Base-by-base conservation (phyloP, 768 basidiomycete species). In the Tricholoma saponaceum region DNA sequence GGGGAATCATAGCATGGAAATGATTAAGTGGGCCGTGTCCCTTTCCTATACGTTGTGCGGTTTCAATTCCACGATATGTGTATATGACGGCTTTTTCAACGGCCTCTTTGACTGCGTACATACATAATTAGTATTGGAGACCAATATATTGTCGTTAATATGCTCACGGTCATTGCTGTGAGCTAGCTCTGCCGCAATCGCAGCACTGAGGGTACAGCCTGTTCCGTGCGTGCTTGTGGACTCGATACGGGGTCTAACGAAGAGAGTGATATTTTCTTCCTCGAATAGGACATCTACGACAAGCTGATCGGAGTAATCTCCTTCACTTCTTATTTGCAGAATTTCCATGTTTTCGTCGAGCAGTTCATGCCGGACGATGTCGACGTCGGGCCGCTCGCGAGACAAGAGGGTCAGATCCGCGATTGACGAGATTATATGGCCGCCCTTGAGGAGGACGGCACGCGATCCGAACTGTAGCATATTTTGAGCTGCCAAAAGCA, bases 11-110 rank as follows among this genome's bases (percentile, higher is more conserved):
- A 0, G 83, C 75, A 65, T 93, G 90, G 53, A 90, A 74, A 66
- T 98, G 94, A 69, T 98, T 93, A 18, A 98, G 77, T 2, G 95
- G 95, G 0, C 94, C 94, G 54, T 86, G 75, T 0, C 95, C 94
- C 9, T 74, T 69, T 0, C 93, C 95, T 5, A 95, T 80, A 0
- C 81, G 70, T 35, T 74, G 71, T 0, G 92, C 89, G 0, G 84
- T 80, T 44, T 80, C 79, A 26, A 97, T 95, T 0, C 86, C 92
- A 0, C 79, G 69, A 65, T 92, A 81, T 0, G 89, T 92, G 64
- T 88, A 97, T n/a, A 70, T 67, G 0, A 82, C 84, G 0, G 87
- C 92, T n/a, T 70, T 67, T 16, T 72, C 66, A 0, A 81, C 79
- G 0, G 92, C 89, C 18, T 85, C 79, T 0, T 69, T 70, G 30